Base-by-base conservation (phyloP, 192 early-diverging fungal species). In the Coemansia sp. region DNA sequence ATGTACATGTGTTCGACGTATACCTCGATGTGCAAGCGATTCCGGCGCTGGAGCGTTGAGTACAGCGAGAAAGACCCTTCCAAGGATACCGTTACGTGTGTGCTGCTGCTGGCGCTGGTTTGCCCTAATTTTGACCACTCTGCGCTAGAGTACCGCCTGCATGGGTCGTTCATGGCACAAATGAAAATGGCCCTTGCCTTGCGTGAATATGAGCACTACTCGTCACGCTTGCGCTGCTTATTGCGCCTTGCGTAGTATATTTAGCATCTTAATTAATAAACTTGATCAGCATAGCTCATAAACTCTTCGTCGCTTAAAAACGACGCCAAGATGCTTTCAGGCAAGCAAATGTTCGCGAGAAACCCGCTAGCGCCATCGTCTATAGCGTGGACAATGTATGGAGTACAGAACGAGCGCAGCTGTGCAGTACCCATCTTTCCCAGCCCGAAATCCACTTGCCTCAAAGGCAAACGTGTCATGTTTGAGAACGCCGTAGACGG, bases 401-500 rank as follows among this genome's bases (percentile, higher is more conserved):
- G 68, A 0, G 72, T 52, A n/a, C 67, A 64, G 28, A 78, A 61
- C 17, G 71, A 57, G 38, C 72, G 60, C 58, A 78, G 21, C 39
- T 74, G 76, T 32, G 67, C 68, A 1, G 57, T 40, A 0, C 43
- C 23, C 11, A 10, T 21, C 3, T 32, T 14, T 42, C 46, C 58
- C 40, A 67, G 4, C 0, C 64, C 69, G 47, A 76, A 76, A 9
- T 49, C 49, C 6, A 71, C 6, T 3, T 16, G 9, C 39, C 38
- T 17, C 23, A 69, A 13, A 3, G 26, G 26, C 33, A 70, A 46
- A 13, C 58, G 57, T 2, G 62, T 13, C 64, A 78, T 78, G 42
- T 74, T 78, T 4, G 76, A 74, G 44, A 74, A 74, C 37, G 72
- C 37, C 33, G 70, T 40, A 16, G 40, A 44, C 19, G 76, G 76